Base-by-base conservation (phyloP, 176 grass and related monocot genomes). In the Phragmites australis region DNA sequence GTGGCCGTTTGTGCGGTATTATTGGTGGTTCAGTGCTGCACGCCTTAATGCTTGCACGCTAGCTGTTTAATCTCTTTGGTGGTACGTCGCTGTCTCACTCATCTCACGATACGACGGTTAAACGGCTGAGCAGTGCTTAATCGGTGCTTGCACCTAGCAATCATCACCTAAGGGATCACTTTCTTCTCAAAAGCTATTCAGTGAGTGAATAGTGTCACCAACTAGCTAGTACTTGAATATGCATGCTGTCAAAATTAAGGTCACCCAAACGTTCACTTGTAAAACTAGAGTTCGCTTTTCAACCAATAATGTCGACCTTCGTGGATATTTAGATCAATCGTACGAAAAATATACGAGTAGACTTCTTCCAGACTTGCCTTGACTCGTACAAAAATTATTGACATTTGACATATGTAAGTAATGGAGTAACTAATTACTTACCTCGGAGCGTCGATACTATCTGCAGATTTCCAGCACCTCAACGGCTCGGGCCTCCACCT, bases 401-500 rank as follows among this genome's bases (percentile, higher is more conserved):
- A n/a, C 19, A 50, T 19, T 26, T 11, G 25, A 29, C 26, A 15
- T 21, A 17, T 19, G 10, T 15, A 68, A 46, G 41, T 69, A 29
- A 57, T n/a, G n/a, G n/a, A n/a, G n/a, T n/a, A 14, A 61, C 6
- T 34, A 27, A 72, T 14, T 69, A 69, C 16, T 48, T 37, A 22
- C 18, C 5, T 12, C 14, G 46, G n/a, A n/a, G 1, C 9, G 9
- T 34, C 9, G 8, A 17, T 15, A 2, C 18, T 31, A 18, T 12
- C 4, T 66, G 76, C 63, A 89, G 87, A 47, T 54, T 85, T 89
- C 47, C 79, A 61, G 26, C 75, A 94, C 22, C 63, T 74, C 31
- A 89, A 94, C 80, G 87, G 75, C 75, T 89, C 83, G 3, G 86
- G 92, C 6, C 57, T 94, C 26, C 89, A 94, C 92, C 65, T 94